Base-by-base conservation (phyloP, 768 basidiomycete genomes). In the Amanita thiersii region DNA sequence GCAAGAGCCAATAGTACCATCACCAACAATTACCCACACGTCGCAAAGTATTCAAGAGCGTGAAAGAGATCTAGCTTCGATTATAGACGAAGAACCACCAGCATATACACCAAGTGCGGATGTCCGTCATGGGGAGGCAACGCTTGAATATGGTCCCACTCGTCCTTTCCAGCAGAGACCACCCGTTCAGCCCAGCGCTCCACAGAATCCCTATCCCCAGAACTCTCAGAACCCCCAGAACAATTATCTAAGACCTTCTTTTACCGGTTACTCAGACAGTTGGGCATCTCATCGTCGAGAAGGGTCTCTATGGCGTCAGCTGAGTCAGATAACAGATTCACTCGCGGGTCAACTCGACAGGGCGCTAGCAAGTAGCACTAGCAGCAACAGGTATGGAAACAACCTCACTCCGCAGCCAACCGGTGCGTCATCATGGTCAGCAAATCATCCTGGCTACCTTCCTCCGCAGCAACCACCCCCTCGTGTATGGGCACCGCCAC, bases 101-200 rank as follows among this genome's bases (percentile, higher is more conserved):
- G 76, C 84, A 0, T 88, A 87, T 51, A 83, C 83, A 0, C 62
- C 74, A 0, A 48, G 67, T 1, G 72, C 84, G 2, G 69, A 79
- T 35, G 35, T 64, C 12, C 49, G 56, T 33, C 62, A 70, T 2
- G 86, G 82, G 10, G 86, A 88, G 53, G 59, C 66, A 1, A 76
- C 80, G 0, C 46, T 87, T 2, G 75, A 83, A 40, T 59, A 70
- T 14, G 84, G 86, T 0, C 85, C 84, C 0, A 41, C 59, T 3
- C 52, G 81, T 9, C 80, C 84, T 0, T 86, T 81, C 50, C 79
- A 81, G 51, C 62, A 50, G 6, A 51, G 68, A 0, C 66, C 59
- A 37, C 41, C 9, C 9, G 29, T 39, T 17, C 30, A 5, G 51
- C 28, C 40, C 49, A n/a, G n/a, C n/a, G n/a, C n/a, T n/a, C 24